Percentiles rank a stretch among this genome's conserved stretches.
phyloP scores from a whole-genome alignment of 1,139 yeast genomes.

The Hyphopichia fennica region DNA sequence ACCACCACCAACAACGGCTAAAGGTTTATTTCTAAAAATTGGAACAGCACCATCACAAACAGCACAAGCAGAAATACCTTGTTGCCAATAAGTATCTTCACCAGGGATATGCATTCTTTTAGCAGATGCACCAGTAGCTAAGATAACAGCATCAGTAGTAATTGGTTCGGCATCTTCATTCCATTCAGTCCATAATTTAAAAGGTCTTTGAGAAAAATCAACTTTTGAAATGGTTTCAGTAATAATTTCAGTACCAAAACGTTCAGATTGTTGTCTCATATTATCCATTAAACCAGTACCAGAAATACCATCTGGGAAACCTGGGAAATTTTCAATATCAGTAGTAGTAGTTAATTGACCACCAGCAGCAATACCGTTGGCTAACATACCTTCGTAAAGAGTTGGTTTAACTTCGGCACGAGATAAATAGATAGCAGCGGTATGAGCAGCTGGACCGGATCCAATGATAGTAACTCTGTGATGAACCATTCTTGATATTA shows the following conservation, averaged over 20 bases:
- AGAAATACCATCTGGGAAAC: constrained; percentile 92
- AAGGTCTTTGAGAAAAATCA: constrained; percentile 82
- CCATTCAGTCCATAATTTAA: constrained; percentile 96
- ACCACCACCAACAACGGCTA: constrained; percentile 98
- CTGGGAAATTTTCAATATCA: constrained; percentile 96
- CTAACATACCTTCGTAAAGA: constrained; percentile 92
- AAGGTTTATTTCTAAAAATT: constrained; percentile 94
- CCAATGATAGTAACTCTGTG: constrained; percentile 91
- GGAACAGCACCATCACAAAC: constrained; percentile 99
- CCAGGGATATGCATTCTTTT: constrained; percentile 93
- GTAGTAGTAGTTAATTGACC: constrained; percentile 98
- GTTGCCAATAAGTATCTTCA: constrained; percentile 97
- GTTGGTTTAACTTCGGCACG: constrained; percentile 96
- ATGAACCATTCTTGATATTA: constrained; percentile 63
- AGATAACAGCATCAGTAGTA: constrained; percentile 87
- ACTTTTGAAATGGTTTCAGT: constrained; percentile 94
- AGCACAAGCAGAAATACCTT: constrained; percentile 98
- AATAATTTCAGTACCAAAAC: constrained; percentile 90
- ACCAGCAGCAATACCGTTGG: constrained; percentile 98
- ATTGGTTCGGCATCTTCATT: constrained; percentile 85
- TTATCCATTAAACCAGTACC: constrained; percentile 89
- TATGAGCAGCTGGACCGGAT: constrained; percentile 99
- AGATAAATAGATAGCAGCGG: constrained; percentile 95
- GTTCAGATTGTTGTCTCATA: constrained; percentile 84
- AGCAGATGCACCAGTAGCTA: constrained; percentile 98